These are phyloP conservation scores for Syzygium aqueum DNA, from an alignment of 345 rosid genomes.

Conservation along the genomic window DNA sequence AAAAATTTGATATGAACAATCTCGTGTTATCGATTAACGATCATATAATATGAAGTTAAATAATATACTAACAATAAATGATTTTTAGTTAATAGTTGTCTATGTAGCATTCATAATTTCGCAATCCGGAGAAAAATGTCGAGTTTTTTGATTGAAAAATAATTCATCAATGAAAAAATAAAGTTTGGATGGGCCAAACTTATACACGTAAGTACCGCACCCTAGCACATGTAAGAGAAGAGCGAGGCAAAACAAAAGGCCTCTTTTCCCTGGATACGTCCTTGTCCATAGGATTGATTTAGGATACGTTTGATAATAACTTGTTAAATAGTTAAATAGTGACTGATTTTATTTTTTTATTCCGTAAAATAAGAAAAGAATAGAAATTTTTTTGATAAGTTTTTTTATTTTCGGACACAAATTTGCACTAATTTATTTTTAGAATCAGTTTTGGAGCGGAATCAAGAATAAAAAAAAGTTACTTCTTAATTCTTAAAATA, in stretches of 20 bases:
- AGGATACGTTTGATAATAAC: rapidly evolving
- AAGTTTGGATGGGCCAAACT: background rate
- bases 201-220: no score
- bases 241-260: background rate
- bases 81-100: background rate
- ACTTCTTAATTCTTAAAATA: no score
- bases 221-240: no score
- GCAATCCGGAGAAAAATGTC: background rate
- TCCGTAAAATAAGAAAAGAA: no score
- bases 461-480: no score
- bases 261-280: background rate
- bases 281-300: background rate
- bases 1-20: background rate
- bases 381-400: no score
- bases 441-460: no score
- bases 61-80: background rate
- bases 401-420: no score
- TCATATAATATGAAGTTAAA: background rate
- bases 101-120: background rate
- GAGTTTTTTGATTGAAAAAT: rapidly evolving
- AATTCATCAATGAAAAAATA: rapidly evolving
- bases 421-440: no score
- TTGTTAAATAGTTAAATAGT: rapidly evolving
- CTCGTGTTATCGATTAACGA: no score
- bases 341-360: no score